Conservation (phyloP, 805 yeast species). For the Candida tallmaniae region DNA sequence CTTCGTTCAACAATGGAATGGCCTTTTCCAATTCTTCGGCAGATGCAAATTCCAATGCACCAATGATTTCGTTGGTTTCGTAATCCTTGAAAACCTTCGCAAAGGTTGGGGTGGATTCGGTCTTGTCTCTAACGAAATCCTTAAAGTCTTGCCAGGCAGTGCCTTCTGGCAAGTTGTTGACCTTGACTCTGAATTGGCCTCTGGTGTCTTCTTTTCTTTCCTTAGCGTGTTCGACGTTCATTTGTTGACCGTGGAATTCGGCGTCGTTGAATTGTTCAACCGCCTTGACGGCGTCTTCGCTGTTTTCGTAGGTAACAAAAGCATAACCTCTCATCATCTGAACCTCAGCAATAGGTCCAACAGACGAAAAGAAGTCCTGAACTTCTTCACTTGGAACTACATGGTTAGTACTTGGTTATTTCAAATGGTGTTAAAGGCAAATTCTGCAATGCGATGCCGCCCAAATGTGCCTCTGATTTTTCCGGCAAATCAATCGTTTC, state of each 20-base stretch:
- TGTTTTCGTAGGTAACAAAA: slow-evolving; percentile 76
- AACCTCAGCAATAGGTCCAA: slow-evolving; percentile 65
- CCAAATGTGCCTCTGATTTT: no score
- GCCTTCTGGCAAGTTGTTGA: slow-evolving; percentile 67
- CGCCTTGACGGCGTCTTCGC: slow-evolving; percentile 50
- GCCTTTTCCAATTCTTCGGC: slow-evolving; percentile 77
- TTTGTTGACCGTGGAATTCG: slow-evolving; percentile 46
- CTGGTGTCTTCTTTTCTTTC: slow-evolving; percentile 56
- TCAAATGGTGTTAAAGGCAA: no score
- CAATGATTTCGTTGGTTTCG: slow-evolving; percentile 42
- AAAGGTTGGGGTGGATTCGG: slow-evolving; percentile 59
- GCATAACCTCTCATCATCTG: slow-evolving; percentile 81
- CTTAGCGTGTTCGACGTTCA: slow-evolving; percentile 52
- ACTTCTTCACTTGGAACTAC: slow-evolving; percentile 46
- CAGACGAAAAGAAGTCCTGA: slow-evolving; percentile 61
- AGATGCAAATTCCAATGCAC: slow-evolving; percentile 53
- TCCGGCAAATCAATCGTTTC: not conserved
- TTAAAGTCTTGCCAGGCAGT: slow-evolving; percentile 86
- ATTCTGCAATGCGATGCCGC: no score
- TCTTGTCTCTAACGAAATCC: slow-evolving; percentile 82
- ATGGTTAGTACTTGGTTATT: slow-evolving; percentile 8
- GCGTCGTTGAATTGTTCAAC: slow-evolving; percentile 41
- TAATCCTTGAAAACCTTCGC: slow-evolving; percentile 47
- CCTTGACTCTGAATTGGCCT: slow-evolving; percentile 70
- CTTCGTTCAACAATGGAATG: slow-evolving; percentile 64